Evolutionary conservation across 202 grass and related monocot genomes (phyloP).

Genomic region (Tripidium arundinaceum): DNA sequence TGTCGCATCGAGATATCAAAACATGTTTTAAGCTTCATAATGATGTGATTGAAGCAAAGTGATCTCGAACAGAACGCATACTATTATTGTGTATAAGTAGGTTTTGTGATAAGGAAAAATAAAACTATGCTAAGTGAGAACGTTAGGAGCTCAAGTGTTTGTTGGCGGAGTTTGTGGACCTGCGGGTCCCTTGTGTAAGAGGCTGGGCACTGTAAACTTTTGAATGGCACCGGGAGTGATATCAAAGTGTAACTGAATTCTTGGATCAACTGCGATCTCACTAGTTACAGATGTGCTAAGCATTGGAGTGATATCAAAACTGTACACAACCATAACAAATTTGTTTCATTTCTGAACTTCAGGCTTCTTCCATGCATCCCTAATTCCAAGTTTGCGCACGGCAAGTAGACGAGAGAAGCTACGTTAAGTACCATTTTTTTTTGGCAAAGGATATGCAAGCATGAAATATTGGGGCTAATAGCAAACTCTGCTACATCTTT

Average conservation of each 20-base stretch:
- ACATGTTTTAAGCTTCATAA: neutral
- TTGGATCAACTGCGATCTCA: neutral
- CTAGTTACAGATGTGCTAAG: neutral
- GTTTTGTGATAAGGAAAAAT: too few species aligned
- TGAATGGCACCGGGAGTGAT: neutral
- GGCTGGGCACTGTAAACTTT: neutral
- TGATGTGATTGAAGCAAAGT: neutral
- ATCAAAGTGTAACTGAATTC: neutral
- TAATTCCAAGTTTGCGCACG: neutral
- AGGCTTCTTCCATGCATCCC: neutral
- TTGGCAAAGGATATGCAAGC: neutral
- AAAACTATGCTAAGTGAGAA: too few species aligned
- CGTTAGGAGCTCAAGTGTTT: too few species aligned
- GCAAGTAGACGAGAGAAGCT: too few species aligned
- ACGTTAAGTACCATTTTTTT: neutral
- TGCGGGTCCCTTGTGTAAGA: too few species aligned
- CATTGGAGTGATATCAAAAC: neutral
- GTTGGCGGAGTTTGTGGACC: too few species aligned
- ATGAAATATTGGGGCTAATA: neutral
- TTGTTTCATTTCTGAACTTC: neutral
- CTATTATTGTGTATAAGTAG: neutral
- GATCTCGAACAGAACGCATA: neutral
- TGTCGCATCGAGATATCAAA: neutral
- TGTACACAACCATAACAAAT: neutral
- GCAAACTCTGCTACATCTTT: neutral